phyloP scores from a whole-genome alignment of 2,329 filamentous ascomycete genomes.

The Teratosphaeria zuluensis region DNA sequence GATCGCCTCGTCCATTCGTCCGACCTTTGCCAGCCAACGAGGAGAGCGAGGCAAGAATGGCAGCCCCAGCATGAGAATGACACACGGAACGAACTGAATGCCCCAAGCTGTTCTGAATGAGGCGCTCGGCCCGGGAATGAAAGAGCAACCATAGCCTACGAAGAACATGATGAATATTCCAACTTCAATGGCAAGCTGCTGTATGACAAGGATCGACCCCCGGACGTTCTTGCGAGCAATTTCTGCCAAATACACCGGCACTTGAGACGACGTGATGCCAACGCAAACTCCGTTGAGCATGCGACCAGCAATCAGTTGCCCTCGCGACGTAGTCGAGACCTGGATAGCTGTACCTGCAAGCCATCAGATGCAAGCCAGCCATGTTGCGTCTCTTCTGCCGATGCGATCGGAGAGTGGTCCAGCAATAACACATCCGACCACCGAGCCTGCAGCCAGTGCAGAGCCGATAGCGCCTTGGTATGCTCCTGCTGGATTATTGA shows the following conservation, averaged over 20 bases:
- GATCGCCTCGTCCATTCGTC: slow-evolving; percentile 37
- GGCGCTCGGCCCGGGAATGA: slow-evolving; percentile 26
- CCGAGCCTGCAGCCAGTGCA: slow-evolving; percentile 40
- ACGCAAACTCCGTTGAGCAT: slow-evolving; percentile 33
- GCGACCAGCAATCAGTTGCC: slow-evolving; percentile 36
- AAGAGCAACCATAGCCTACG: slow-evolving; percentile 36
- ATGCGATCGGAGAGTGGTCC: slow-evolving; percentile 38
- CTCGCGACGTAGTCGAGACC: slow-evolving; percentile 27
- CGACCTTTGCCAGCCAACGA: slow-evolving; percentile 40
- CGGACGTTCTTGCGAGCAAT: slow-evolving; percentile 34
- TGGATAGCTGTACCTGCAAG: slow-evolving; percentile 36
- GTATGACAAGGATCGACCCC: slow-evolving; percentile 35
- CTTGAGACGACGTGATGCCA: slow-evolving; percentile 36
- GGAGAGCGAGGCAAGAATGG: slow-evolving; percentile 40
- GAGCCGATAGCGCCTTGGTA: slow-evolving; percentile 42
- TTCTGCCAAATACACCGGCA: slow-evolving; percentile 38
- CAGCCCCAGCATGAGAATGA: slow-evolving; percentile 35
- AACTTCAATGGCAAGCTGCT: slow-evolving; percentile 36
- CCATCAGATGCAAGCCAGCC: slow-evolving; percentile 38
- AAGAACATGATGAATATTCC: slow-evolving; percentile 41
- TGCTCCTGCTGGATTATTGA: slow-evolving; percentile 40
- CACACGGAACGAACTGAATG: slow-evolving; percentile 36
- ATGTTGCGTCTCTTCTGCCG: slow-evolving; percentile 30
- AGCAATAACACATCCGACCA: slow-evolving; percentile 38
- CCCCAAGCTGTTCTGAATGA: slow-evolving; percentile 40